A percentile compares a stretch with the other conserved stretches of the same genome.
These are phyloP conservation scores for Leccinum angustisporum DNA, from an alignment of 1,284 basidiomycete genomes.

Conservation along the genomic window DNA sequence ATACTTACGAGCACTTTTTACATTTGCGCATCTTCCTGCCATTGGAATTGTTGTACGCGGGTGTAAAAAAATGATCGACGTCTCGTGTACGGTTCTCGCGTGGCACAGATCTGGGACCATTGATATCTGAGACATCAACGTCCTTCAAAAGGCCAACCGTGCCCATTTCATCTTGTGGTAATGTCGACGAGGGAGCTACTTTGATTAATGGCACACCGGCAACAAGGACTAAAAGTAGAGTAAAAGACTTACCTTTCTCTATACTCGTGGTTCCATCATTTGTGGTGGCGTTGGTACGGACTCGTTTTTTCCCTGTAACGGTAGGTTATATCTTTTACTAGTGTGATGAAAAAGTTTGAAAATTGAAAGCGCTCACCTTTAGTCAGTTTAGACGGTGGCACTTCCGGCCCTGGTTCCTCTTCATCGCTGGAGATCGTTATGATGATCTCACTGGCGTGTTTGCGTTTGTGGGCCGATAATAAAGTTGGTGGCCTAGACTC, in stretches of 20 bases:
- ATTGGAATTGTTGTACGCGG: neutral
- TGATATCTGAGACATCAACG: neutral
- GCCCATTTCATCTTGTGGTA: neutral
- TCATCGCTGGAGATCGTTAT: neutral
- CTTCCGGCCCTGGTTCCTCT: neutral
- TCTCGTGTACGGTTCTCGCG: neutral
- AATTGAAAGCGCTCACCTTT: neutral
- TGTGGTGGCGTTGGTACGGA: neutral
- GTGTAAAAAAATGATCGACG: neutral
- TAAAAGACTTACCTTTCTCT: neutral
- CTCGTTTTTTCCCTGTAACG: neutral
- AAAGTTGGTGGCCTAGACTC: neutral
- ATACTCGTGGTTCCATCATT: neutral
- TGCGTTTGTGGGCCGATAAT: neutral
- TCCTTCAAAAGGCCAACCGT: neutral
- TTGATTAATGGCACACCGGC: neutral
- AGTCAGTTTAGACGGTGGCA: neutral
- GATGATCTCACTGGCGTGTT: neutral
- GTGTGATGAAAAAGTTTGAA: neutral
- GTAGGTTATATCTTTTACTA: neutral
- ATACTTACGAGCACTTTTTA: neutral
- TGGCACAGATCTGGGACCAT: neutral
- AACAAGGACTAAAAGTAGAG: no score
- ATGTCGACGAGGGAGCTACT: neutral
- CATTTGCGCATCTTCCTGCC: neutral